Base-by-base conservation (phyloP, 139 green algal genomes). In the Desmodesmus armatus region DNA sequence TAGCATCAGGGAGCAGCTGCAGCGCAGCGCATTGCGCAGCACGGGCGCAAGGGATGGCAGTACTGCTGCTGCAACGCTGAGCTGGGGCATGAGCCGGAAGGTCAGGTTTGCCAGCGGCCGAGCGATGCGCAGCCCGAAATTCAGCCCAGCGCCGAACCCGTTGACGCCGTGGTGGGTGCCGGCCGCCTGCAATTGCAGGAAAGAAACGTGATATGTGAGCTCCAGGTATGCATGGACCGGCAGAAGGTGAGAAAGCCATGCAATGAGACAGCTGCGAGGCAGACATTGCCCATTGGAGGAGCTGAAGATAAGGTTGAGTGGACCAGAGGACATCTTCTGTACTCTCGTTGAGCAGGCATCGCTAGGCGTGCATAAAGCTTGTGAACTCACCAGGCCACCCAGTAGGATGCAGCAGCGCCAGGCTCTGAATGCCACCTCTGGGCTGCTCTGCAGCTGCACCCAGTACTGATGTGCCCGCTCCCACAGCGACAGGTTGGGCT, bases 101-200 rank as follows among this genome's bases (percentile, higher is more conserved):
- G 72, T 79, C 43, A 55, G 63, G 4, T 41, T 41, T 65, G 72
- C 72, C 29, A 79, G 29, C 27, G 72, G 72, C 43, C 53, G 33
- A 29, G 72, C 72, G 43, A 43, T 65, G 27, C 63, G 63, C n/a
- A 84, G 62, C 35, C 82, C 84, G 51, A 78, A 76, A 23, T 23
- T 15, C 23, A 70, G 33, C 17, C 80, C 80, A 39, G 66, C 44
- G 21, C 58, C 62, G 51, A 65, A 74, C 9, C 81, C 60, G 15
- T 7, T 80, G 33, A 58, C 43, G 4, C 69, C 81, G 23, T 55
- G 72, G 69, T 87, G 66, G 37, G 74, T 82, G 51, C 51, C 74
- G 23, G 74, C 74, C 27, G 74, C n/a, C n/a, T n/a, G n/a, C n/a
- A n/a, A n/a, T n/a, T n/a, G n/a, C n/a, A n/a, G n/a, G n/a, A n/a